Percentiles rank a stretch among this genome's conserved stretches.
phyloP scores from a whole-genome alignment of 2,329 filamentous ascomycete genomes.

The Pyrenophora seminiperda region DNA sequence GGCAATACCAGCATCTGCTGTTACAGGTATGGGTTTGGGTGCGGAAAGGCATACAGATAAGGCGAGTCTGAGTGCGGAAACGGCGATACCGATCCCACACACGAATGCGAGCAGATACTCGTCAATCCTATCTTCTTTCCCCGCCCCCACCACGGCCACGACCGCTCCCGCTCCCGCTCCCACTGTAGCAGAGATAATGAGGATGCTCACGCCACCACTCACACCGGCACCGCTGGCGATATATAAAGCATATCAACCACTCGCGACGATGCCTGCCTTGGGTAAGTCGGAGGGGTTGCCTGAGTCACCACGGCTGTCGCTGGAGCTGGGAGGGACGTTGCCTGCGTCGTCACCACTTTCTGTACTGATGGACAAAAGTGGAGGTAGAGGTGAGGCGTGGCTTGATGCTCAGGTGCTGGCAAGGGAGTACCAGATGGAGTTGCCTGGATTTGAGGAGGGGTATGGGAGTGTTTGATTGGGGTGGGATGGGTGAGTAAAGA shows the following conservation, averaged over 20 bases:
- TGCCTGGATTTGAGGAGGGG: conserved; percentile 27
- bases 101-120: conserved; percentile 18
- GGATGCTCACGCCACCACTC: conserved; percentile 2
- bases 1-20: too few relatives aligned
- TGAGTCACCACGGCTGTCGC: too few relatives aligned
- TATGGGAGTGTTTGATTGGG: conserved; percentile 16
- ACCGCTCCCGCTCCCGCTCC: neutral
- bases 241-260: conserved; percentile 33
- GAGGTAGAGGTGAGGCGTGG: neutral
- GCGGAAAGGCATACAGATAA: too few relatives aligned
- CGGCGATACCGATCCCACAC: neutral
- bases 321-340: too few relatives aligned
- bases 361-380: neutral
- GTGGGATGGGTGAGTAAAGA: too few relatives aligned
- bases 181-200: too few relatives aligned
- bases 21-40: too few relatives aligned
- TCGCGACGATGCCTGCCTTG: neutral
- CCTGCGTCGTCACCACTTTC: neutral
- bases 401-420: conserved; percentile 29
- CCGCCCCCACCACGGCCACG: neutral
- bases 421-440: conserved; percentile 30
- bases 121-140: conserved; percentile 17
- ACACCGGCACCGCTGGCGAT: conserved; percentile 8
- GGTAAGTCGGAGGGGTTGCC: neutral
- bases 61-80: too few relatives aligned